phyloP scores from a whole-genome alignment of 208 protist genomes.

The Crithidia thermophila region DNA sequence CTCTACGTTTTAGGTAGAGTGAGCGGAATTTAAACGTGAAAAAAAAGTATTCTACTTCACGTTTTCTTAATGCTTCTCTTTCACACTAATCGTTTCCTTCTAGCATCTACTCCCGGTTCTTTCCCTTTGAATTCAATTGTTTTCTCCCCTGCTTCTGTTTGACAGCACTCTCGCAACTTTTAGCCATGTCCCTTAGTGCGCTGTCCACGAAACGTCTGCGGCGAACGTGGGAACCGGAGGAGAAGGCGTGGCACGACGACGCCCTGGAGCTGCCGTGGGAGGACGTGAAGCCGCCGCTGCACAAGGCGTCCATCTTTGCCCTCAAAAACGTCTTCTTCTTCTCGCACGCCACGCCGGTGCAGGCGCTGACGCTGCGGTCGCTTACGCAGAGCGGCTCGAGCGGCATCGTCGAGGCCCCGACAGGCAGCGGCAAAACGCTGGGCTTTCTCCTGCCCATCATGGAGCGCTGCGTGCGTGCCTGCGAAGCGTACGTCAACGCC shows the following conservation, averaged over 20 bases:
- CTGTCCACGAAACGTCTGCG: constrained; percentile 73
- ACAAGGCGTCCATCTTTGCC: constrained; percentile 76
- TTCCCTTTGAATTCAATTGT: not conserved
- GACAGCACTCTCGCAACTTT: not conserved
- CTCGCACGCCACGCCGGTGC: constrained; percentile 90
- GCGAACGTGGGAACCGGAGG: constrained; percentile 79
- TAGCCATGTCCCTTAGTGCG: constrained; percentile 55
- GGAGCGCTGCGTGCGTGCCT: constrained; percentile 71
- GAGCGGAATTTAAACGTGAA: too few species aligned
- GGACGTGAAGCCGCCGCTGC: constrained; percentile 63
- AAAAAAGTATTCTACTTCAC: too few species aligned
- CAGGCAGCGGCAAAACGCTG: constrained; percentile 98
- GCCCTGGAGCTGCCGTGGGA: constrained; percentile 86
- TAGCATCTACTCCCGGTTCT: too few species aligned
- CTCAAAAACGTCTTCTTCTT: constrained; percentile 93
- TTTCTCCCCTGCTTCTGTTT: not conserved
- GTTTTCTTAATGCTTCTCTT: not conserved
- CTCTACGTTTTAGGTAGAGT: too few species aligned
- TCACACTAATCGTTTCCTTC: too few species aligned
- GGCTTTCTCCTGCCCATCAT: constrained; percentile 93
- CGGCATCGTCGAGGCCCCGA: constrained; percentile 95
- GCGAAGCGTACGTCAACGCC: constrained; percentile 48
- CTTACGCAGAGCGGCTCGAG: constrained; percentile 56
- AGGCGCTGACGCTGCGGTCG: constrained; percentile 64
- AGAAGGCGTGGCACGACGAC: constrained; percentile 85